Base-by-base conservation (phyloP, 441 rosid species). In the Erodium texanum region DNA sequence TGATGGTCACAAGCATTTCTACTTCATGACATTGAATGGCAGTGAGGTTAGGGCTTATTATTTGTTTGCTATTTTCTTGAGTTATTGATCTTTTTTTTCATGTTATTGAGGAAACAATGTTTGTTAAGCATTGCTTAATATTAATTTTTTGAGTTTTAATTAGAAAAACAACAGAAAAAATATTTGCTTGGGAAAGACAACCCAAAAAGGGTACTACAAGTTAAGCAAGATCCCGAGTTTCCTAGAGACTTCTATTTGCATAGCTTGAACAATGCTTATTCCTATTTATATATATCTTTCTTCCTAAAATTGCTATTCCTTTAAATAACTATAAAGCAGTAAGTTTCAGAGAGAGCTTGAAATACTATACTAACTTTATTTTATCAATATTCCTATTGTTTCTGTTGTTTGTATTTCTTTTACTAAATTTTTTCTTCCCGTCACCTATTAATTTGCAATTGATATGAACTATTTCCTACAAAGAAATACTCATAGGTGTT, bases 1-100 rank as follows among this genome's bases (percentile, higher is more conserved):
- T 38, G 86, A 76, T 82, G 89, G 96, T 77, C 98, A 94, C 78
- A 94, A 88, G 83, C 99, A 94, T 87, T 94, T 92, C 84, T 94
- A 94, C 84, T 94, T 94, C 83, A 94, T 94, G 99, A 92, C 99
- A 24, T 80, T 94, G 78, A 87, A 90, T 76, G 96, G 96, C 77
- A 90, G 92, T 70, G 99, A 94, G 99, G 99, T 94, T 74, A 68
- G 85, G 27, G 67, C 73, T 9, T 69, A 15, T 14, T 52, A 24
- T 67, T 22, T n/a, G 61, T 22, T 59, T 22, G 27, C 63, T 59
- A 59, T 24, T 59, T 59, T 59, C 29, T 22, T 24, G 24, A 59
- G 63, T 5, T 10, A 2, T 22, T 20, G 5, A 58, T 58, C n/a
- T 56, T 5, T 36, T 58, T 58, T 23, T 58, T 6, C 27, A 45